phyloP scores from a whole-genome alignment of 2,329 filamentous ascomycete genomes.

The Beauveria pseudobassiana region DNA sequence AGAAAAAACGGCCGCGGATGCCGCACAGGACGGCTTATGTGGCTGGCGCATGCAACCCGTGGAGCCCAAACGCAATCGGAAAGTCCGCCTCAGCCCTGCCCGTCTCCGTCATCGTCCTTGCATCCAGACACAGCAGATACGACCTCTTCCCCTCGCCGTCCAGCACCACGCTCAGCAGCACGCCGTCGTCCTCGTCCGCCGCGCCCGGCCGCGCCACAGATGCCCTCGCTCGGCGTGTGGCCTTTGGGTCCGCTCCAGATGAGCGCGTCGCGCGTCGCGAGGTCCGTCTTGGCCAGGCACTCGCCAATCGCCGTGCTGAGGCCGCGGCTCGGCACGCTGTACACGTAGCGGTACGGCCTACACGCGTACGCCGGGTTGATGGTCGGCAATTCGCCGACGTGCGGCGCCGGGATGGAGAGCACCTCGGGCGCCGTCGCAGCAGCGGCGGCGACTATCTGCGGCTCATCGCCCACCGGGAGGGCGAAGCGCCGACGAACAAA shows the following conservation, averaged over 20 bases:
- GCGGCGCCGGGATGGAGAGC: conserved; percentile 29
- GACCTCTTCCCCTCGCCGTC: conserved; percentile 46
- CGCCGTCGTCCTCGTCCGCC: conserved; percentile 46
- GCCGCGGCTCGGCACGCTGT: conserved; percentile 44
- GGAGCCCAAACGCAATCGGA: conserved; percentile 51
- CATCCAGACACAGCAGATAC: conserved; percentile 53
- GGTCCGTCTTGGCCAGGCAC: conserved; percentile 52
- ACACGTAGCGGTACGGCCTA: conserved; percentile 46
- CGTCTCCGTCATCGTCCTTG: conserved; percentile 47
- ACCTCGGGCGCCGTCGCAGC: not conserved
- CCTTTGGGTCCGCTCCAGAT: conserved; percentile 44
- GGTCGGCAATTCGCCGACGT: conserved; percentile 50
- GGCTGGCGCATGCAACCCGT: conserved; percentile 31
- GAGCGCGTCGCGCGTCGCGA: conserved; percentile 34
- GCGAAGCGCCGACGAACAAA: conserved; percentile 3
- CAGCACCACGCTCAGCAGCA: conserved; percentile 49
- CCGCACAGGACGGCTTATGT: not conserved
- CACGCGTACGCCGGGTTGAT: conserved; percentile 49
- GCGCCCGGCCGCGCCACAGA: conserved; percentile 35
- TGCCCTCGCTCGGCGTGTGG: conserved; percentile 56
- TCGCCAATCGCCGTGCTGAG: conserved; percentile 47
- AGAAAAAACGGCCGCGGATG: no score
- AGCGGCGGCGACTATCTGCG: not conserved
- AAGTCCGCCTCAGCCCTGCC: conserved; percentile 51
- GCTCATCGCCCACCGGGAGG: not conserved